A percentile compares a stretch with the other conserved stretches of the same genome.
Conservation (phyloP, 176 grass and related monocot genomes). For the Puccinellia tenuiflora region DNA sequence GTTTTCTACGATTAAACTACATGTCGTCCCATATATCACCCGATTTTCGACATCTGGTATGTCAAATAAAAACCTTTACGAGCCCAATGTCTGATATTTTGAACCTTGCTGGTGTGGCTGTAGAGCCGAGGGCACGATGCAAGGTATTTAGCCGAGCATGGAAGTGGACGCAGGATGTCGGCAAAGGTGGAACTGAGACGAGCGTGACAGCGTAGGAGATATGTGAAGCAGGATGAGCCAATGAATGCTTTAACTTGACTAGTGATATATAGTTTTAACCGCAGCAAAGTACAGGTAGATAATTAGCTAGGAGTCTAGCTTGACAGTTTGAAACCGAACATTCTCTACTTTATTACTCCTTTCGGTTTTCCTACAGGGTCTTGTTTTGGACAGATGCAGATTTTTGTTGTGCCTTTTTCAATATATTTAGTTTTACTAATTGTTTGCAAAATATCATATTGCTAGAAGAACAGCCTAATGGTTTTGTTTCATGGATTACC, state of each 20-base stretch:
- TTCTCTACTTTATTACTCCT: not conserved
- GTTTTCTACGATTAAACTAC: too few relatives aligned
- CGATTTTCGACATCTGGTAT: too few relatives aligned
- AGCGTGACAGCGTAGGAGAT: not conserved
- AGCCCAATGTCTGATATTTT: too few relatives aligned
- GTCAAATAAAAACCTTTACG: too few relatives aligned
- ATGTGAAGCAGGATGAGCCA: not conserved
- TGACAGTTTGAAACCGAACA: not conserved
- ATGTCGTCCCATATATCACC: too few relatives aligned
- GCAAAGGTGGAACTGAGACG: not conserved
- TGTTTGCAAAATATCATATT: not conserved
- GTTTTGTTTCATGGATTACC: constrained; percentile 38
- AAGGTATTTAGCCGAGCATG: not conserved
- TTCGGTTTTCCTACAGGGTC: not conserved
- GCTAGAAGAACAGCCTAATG: not conserved
- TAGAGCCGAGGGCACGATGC: not conserved
- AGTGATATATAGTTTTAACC: not conserved
- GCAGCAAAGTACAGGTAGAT: not conserved
- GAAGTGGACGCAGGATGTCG: not conserved
- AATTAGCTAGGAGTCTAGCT: not conserved
- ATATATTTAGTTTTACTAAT: not conserved
- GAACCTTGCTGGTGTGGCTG: too few relatives aligned
- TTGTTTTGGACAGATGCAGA: not conserved
- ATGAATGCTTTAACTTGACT: not conserved
- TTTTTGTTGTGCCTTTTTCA: not conserved